Evolutionary conservation across 345 rosid species (phyloP), one percentile per base, ranked within the genome.

Genomic region (Murraya koenigii): DNA sequence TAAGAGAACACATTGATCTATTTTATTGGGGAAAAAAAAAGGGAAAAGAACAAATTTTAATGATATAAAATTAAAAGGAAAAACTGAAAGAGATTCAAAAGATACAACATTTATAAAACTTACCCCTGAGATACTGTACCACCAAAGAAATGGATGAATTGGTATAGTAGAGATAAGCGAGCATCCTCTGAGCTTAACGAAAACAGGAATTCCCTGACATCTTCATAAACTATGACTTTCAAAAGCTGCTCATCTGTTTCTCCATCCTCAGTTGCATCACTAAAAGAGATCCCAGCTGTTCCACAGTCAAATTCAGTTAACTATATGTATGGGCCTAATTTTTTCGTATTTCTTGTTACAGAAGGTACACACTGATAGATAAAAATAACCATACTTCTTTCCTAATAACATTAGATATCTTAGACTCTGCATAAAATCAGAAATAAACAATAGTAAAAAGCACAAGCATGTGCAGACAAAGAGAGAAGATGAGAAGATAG

Each of bases 91-190:
- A n/a, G 35, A 65, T 23, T 55, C 59, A 66, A 74, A 14, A 30
- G 10, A 15, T 41, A 59, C 15, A 36, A 22, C 36, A 30, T 23
- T 59, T 54, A 38, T 3, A 30, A 58, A 61, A 17, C 83, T 75
- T 84, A 92, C 96, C 91, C 78, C 77, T 81, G 89, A 62, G 92
- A 87, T 78, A 91, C 82, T 80, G 82, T 87, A 35, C 90, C 98
- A 84, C 97, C 97, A 80, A 91, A 95, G 79, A 95, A 95, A 67
- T 92, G 95, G 77, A 95, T 81, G 64, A 93, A 92, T 75, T 94
- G 96, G 63, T 80, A 85, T 76, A 95, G 81, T 68, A 95, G 84
- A 71, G 91, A 91, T 73, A 92, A 79, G 39, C 91, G 94, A 74
- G 97, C 96, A 72, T 89, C 94, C 25, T 79, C 78, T 69, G 98